Base-by-base conservation (phyloP, 257 asterid species). In the Forsythia viridissima region DNA sequence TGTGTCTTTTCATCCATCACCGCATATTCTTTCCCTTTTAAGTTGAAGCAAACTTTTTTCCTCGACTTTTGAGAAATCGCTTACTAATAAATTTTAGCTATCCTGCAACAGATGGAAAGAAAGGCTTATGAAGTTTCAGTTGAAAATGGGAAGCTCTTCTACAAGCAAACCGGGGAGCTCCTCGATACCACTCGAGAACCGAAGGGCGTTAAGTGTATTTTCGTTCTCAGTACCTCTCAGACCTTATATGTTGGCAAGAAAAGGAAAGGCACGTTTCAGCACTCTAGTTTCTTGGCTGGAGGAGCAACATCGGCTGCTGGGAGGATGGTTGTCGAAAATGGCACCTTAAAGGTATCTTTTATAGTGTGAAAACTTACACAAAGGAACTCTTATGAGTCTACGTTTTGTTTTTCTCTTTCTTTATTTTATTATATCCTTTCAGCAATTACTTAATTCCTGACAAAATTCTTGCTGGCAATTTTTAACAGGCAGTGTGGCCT, bases 251-350 rank as follows among this genome's bases (percentile, higher is more conserved):
- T 91, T 0, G 92, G 88, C 15, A 82, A 86, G 85, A 91, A 91
- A 76, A 88, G 71, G 83, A 91, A 91, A 85, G 96, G 92, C 43
- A 69, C 89, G 3, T 91, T 91, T 78, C 96, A 89, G 74, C 96
- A 91, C 79, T 91, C 93, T 34, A 89, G 96, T 84, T 91, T 91
- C 84, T 78, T 91, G 85, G 88, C 93, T 0, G 96, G 96, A 8
- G 96, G 93, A 11, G 93, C 96, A 41, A 84, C 93, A 6, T 70
- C 89, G 68, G 93, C 96, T 75, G 96, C 96, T 3, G 93, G 96
- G 63, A 86, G 96, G 76, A 81, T 89, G 15, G 89, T 87, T 59
- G 86, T 87, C 13, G 87, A 91, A 72, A 81, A 91, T 3, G 96
- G 93, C 38, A 79, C 81, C 75, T 79, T 91, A 20, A 89, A 84